These are phyloP conservation scores for Pseudogymnoascus sp. DNA, from an alignment of 2,329 filamentous ascomycete species.

Conservation along the genomic window DNA sequence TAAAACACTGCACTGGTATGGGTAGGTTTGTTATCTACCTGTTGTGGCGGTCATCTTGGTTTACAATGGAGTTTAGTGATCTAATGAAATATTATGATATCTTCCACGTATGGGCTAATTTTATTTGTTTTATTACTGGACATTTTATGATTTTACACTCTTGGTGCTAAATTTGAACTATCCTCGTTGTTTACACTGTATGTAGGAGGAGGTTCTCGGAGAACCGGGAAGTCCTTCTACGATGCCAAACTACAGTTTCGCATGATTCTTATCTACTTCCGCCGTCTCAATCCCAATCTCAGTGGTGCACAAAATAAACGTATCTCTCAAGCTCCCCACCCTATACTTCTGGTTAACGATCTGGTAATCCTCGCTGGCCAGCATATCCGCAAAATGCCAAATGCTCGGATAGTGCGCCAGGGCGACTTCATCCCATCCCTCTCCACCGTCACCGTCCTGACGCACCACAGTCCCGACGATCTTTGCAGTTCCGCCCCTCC, in stretches of 20 bases:
- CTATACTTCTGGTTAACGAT: slow-evolving; percentile 46
- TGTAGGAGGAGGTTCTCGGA: too few species aligned
- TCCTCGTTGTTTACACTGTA: neutral
- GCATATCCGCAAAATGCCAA: slow-evolving; percentile 55
- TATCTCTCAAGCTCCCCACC: slow-evolving; percentile 44
- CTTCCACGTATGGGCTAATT: neutral
- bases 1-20: neutral
- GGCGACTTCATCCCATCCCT: slow-evolving; percentile 55
- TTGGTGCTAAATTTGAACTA: neutral
- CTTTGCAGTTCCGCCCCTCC: slow-evolving; percentile 52
- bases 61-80: neutral
- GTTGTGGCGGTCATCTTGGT: neutral
- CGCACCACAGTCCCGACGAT: slow-evolving; percentile 51
- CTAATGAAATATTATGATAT: neutral
- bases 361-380: slow-evolving; percentile 51
- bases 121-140: neutral
- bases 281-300: slow-evolving; percentile 34
- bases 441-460: slow-evolving; percentile 23
- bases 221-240: neutral
- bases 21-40: too few species aligned
- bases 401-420: slow-evolving; percentile 59
- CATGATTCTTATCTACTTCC: neutral
- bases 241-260: neutral
- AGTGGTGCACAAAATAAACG: slow-evolving; percentile 46
- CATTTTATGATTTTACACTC: neutral